A percentile compares a stretch with the other conserved stretches of the same genome.
Evolutionary conservation across 108 stramenopile species (phyloP).

Genomic region (Seminavis robusta): DNA sequence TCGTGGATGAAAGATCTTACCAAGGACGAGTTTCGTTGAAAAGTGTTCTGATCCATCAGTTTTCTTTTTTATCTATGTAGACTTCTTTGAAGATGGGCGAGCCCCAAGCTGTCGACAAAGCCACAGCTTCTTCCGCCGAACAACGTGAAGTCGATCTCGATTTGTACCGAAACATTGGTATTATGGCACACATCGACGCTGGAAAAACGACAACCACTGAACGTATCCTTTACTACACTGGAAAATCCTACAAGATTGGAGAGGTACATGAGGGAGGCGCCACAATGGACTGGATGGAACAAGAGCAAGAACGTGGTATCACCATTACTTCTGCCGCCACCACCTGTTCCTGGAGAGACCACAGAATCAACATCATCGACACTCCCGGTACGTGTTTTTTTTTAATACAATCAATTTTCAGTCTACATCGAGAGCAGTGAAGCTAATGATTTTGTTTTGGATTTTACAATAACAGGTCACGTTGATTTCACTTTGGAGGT

Average conservation of each 20-base stretch:
- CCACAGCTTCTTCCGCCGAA: constrained; percentile 56
- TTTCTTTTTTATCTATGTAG: constrained; percentile 6
- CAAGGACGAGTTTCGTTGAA: background rate
- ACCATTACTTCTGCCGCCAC: constrained; percentile 99
- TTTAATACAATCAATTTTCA: too few species aligned
- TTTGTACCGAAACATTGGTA: constrained; percentile 97
- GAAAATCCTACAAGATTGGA: constrained; percentile 96
- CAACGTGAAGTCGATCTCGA: constrained; percentile 77
- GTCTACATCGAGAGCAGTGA: background rate
- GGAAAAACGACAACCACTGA: constrained; percentile 99
- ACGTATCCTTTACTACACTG: constrained; percentile 97
- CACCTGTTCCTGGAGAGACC: constrained; percentile 92
- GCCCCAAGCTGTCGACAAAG: constrained; percentile 65
- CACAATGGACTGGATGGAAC: constrained; percentile 99
- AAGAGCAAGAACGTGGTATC: constrained; percentile 99
- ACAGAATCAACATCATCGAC: constrained; percentile 98
- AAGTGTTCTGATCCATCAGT: background rate
- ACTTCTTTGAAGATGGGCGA: too few species aligned
- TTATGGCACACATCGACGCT: constrained; percentile 99
- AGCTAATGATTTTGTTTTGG: background rate
- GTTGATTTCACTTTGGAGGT: constrained; percentile 79
- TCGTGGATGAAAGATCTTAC: background rate
- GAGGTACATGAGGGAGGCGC: constrained; percentile 99
- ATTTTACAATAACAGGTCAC: constrained; percentile 39
- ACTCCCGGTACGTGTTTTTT: too few species aligned